Percentiles rank a stretch among this genome's conserved stretches.
These are phyloP conservation scores for Metschnikowia kunwiensis DNA, from an alignment of 805 yeast species.

Conservation along the genomic window DNA sequence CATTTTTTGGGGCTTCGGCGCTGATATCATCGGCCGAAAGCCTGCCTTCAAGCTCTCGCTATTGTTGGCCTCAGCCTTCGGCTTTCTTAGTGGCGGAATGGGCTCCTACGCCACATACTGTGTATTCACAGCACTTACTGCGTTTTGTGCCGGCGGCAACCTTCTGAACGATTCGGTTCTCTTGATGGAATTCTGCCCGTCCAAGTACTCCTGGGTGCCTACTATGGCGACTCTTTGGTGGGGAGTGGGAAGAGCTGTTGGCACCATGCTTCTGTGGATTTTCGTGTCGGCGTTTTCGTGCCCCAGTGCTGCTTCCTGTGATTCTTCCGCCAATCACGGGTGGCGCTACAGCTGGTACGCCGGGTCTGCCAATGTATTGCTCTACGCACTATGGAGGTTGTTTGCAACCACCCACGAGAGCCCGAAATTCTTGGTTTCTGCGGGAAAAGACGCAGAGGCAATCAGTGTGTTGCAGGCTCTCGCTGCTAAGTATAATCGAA, in stretches of 20 bases:
- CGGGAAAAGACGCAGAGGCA: conserved; percentile 13
- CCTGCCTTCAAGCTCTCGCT: conserved; percentile 50
- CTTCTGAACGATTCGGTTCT: conserved; percentile 53
- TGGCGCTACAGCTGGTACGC: conserved; percentile 16
- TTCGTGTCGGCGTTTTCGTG: conserved; percentile 45
- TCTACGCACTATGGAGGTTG: conserved; percentile 7
- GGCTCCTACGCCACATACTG: conserved; percentile 48
- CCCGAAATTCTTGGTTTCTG: conserved; percentile 14
- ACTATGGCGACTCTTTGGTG: conserved; percentile 49
- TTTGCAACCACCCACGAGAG: conserved; percentile 10
- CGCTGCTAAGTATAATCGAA: conserved; percentile 16
- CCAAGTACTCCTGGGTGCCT: conserved; percentile 47
- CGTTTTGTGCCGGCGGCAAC: conserved; percentile 56
- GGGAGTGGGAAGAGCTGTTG: conserved; percentile 61
- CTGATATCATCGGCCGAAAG: conserved; percentile 54
- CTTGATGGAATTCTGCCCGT: conserved; percentile 52
- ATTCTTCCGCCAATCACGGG: conserved; percentile 9
- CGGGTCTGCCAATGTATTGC: conserved; percentile 9
- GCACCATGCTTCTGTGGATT: conserved; percentile 54
- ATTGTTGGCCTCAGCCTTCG: conserved; percentile 46
- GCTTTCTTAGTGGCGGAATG: conserved; percentile 55
- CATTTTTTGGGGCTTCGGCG: conserved; percentile 53
- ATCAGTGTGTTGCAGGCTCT: conserved; percentile 7
- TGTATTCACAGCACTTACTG: conserved; percentile 43
- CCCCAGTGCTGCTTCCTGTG: conserved; percentile 12